These are phyloP conservation scores for Apiospora kogelbergensis DNA, from an alignment of 2,329 filamentous ascomycete genomes.

Conservation along the genomic window DNA sequence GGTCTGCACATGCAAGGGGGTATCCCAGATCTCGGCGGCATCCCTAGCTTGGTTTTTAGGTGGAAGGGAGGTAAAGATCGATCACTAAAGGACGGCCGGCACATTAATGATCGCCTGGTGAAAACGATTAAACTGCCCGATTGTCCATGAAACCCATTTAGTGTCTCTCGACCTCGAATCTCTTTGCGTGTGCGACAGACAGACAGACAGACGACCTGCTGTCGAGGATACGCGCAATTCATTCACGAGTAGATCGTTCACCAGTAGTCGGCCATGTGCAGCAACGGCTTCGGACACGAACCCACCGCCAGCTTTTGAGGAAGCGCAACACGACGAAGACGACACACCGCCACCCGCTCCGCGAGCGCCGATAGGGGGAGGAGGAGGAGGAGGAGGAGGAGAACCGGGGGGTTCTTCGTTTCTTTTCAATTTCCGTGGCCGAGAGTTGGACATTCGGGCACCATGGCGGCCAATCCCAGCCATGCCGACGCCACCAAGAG, in stretches of 20 bases:
- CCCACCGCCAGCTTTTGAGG: not conserved
- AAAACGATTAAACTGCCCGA: not conserved
- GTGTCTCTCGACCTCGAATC: not conserved
- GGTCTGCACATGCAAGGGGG: not conserved
- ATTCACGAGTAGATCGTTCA: not conserved
- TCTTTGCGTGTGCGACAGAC: too few species aligned
- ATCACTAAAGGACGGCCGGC: not conserved
- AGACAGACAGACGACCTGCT: not conserved
- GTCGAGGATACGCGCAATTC: not conserved
- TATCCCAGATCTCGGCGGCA: not conserved
- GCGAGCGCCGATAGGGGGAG: not conserved
- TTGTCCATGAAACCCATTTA: not conserved
- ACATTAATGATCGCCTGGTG: not conserved
- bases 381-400: not conserved
- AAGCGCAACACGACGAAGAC: not conserved
- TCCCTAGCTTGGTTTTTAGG: not conserved
- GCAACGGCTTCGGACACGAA: not conserved
- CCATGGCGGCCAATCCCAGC: not conserved
- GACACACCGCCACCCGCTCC: not conserved
- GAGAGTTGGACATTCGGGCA: not conserved
- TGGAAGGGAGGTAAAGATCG: not conserved
- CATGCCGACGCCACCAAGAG: conserved; percentile 17
- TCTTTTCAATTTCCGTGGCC: not conserved
- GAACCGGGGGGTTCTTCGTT: too few species aligned
- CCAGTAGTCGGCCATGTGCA: not conserved